These are phyloP conservation scores for Brettanomyces naardenensis DNA, from an alignment of 805 yeast genomes.

Conservation along the genomic window DNA sequence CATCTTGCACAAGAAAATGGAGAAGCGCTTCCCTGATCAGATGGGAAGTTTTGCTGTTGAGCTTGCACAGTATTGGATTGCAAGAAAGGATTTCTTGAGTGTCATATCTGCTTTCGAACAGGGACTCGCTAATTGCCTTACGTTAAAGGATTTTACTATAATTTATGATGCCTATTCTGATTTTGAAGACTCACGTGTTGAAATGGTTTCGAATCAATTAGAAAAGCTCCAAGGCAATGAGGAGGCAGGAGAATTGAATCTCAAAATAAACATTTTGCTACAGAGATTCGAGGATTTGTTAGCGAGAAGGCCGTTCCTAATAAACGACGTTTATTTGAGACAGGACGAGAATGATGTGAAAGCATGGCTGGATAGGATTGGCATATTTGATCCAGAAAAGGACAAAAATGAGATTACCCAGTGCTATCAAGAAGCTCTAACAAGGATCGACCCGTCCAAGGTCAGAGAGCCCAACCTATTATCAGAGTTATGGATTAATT, in stretches of 20 bases:
- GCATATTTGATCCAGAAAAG: slow-evolving; percentile 31
- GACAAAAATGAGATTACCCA: slow-evolving; percentile 38
- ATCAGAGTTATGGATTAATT: slow-evolving; percentile 60
- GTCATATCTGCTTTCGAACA: slow-evolving; percentile 39
- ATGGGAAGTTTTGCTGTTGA: slow-evolving; percentile 38
- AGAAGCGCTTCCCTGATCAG: slow-evolving; percentile 51
- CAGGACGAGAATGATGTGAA: slow-evolving; percentile 54
- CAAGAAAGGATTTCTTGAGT: slow-evolving; percentile 26
- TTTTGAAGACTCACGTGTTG: slow-evolving; percentile 46
- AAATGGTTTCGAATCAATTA: slow-evolving; percentile 21
- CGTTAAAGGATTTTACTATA: slow-evolving; percentile 54
- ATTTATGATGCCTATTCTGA: slow-evolving; percentile 58
- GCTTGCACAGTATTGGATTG: slow-evolving; percentile 41
- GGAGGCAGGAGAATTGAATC: slow-evolving; percentile 14
- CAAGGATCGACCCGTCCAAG: slow-evolving; percentile 53
- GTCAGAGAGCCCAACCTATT: slow-evolving; percentile 34
- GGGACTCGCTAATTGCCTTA: slow-evolving; percentile 37
- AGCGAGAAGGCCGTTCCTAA: slow-evolving; percentile 44
- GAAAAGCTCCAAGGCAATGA: slow-evolving; percentile 14
- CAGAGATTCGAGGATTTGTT: slow-evolving; percentile 46
- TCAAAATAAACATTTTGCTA: slow-evolving; percentile 37
- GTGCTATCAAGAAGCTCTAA: slow-evolving; percentile 59
- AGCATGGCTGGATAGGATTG: slow-evolving; percentile 62
- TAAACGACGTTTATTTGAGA: slow-evolving; percentile 61
- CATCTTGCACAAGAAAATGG: slow-evolving; percentile 26